Percentiles rank a stretch among this genome's conserved stretches.
Evolutionary conservation across 768 basidiomycete species (phyloP).

Genomic region (Megacollybia marginata): DNA sequence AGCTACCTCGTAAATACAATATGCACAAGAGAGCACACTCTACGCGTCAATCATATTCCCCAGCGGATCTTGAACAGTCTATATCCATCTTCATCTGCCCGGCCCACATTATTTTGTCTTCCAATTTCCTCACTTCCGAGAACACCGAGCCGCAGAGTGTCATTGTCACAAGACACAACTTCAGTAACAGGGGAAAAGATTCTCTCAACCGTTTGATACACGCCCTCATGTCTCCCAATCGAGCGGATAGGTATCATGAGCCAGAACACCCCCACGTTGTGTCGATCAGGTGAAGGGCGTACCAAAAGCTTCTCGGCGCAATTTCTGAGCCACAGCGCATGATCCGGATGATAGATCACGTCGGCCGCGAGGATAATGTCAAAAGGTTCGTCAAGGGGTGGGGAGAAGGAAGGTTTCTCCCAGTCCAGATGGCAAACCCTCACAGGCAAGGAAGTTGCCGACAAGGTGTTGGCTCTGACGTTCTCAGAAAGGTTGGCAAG

Average conservation of each 20-base stretch:
- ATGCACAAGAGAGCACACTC: too few species aligned
- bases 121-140: conserved; percentile 40
- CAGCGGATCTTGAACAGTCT: conserved; percentile 69
- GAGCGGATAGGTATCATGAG: conserved; percentile 65
- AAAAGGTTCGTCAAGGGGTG: conserved; percentile 36
- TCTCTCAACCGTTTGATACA: conserved; percentile 47
- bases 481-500: conserved; percentile 61
- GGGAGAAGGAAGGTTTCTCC: conserved; percentile 34
- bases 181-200: conserved; percentile 32
- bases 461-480: conserved; percentile 37
- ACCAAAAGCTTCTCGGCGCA: conserved; percentile 50
- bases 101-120: conserved; percentile 47
- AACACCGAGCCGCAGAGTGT: conserved; percentile 16
- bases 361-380: conserved; percentile 75
- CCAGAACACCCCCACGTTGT: conserved; percentile 52
- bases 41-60: conserved; percentile 13
- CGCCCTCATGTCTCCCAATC: conserved; percentile 54
- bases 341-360: conserved; percentile 66
- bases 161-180: background rate
- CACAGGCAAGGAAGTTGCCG: conserved; percentile 12
- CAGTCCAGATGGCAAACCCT: conserved; percentile 56
- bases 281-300: conserved; percentile 13
- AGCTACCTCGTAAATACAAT: too few species aligned
- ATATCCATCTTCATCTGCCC: conserved; percentile 67
- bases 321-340: conserved; percentile 59